Conservation (phyloP, 768 basidiomycete species). For the Tremella fuciformis region DNA sequence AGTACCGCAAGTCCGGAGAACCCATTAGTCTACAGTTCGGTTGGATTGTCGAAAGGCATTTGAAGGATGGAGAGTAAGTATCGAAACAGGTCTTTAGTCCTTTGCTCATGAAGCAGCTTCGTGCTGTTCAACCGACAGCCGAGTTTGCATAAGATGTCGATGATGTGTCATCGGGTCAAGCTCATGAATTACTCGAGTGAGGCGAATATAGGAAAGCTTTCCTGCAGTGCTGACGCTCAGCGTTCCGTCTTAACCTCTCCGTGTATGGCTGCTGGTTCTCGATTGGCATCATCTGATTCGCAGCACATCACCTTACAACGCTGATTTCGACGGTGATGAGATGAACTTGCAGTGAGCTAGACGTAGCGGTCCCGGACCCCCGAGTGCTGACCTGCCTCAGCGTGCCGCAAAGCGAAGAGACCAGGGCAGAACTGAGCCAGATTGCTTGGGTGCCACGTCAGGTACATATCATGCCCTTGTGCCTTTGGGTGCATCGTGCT, state of each 20-base stretch:
- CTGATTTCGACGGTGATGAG: conserved; percentile 99
- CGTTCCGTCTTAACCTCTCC: conserved; percentile 95
- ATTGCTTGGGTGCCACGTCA: conserved; percentile 98
- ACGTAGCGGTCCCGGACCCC: background rate
- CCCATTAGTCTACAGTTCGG: conserved; percentile 88
- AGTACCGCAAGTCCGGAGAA: conserved; percentile 93
- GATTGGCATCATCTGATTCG: conserved; percentile 31
- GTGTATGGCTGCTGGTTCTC: conserved; percentile 65
- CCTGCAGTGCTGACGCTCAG: conserved; percentile 53
- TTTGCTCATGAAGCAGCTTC: conserved; percentile 57
- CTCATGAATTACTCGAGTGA: conserved; percentile 96
- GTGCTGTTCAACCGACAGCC: conserved; percentile 98
- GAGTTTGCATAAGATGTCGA: conserved; percentile 98
- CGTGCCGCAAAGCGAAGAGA: conserved; percentile 97
- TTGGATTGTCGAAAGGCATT: conserved; percentile 95
- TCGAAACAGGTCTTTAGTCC: background rate
- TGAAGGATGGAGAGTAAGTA: conserved; percentile 96
- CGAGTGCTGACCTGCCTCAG: conserved; percentile 54
- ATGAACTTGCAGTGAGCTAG: conserved; percentile 99
- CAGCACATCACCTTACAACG: conserved; percentile 95
- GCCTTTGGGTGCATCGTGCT: conserved; percentile 10
- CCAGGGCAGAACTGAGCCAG: conserved; percentile 93
- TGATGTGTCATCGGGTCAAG: conserved; percentile 98
- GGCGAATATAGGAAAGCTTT: conserved; percentile 48
- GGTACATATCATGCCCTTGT: conserved; percentile 54